Evolutionary conservation across 148 eudicot genomes (phyloP), one percentile per base, ranked within the genome.

Genomic region (Rheum nobile): DNA sequence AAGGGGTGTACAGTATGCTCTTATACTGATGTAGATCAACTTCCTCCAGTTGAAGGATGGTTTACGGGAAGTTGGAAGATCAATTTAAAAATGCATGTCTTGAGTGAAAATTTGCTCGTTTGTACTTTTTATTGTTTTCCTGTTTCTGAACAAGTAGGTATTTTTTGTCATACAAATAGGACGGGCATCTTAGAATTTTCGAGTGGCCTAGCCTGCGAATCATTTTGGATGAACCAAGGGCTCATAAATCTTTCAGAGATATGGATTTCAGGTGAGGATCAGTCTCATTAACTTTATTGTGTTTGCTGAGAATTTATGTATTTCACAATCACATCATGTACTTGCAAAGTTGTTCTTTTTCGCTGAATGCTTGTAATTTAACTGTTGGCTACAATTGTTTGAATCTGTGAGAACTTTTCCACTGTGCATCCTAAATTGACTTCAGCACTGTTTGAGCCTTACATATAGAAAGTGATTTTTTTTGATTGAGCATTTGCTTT

Each of bases 181-280:
- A 95, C 76, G 99, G 99, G 69, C 87, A 80, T 85, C 92, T 95
- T 78, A 88, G 96, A 81, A 87, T 95, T 68, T 88, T 92, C 75
- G 99, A 95, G 80, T 95, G 99, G 99, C 99, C 99, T 77, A 90
- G 83, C 86, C 83, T 95, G 88, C 84, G 82, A 32, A 57, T 86
- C 73, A 82, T 90, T 78, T 72, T 91, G 69, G 90, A 92, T 74
- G 97, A 92, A 84, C 87, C 94, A 79, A 86, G 80, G 78, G 99
- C 99, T 81, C 99, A 92, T 86, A 92, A 92, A 80, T 95, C 97
- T 54, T 82, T 95, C 78, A 82, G 81, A 21, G 91, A 88, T 83
- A 90, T 95, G 97, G 99, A 92, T 83, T 95, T 95, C 81, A 95
- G 99, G 99, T 92, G 69, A 68, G 68, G 57, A 43, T 78, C 46